phyloP scores from a whole-genome alignment of 805 yeast species.

The Yarrowia keelungensis region DNA sequence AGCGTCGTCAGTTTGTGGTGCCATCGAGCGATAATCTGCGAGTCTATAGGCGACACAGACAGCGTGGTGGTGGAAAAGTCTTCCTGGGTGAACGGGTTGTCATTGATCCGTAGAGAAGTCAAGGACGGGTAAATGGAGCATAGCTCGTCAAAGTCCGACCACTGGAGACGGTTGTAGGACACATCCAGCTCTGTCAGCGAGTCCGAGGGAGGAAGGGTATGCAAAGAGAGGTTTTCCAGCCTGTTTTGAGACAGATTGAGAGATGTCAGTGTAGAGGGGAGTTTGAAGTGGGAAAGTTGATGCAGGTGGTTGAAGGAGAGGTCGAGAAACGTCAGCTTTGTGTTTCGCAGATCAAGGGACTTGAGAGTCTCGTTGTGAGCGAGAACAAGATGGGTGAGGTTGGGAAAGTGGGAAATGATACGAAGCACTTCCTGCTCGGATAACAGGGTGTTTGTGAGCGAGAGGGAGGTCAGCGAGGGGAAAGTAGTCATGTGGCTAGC shows the following conservation, averaged over 20 bases:
- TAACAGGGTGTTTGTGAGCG: conserved; percentile 4
- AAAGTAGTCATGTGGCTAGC: too few relatives aligned
- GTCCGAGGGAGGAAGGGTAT: neutral
- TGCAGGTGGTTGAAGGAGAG: conserved; percentile 6
- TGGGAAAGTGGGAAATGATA: neutral
- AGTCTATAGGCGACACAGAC: conserved; percentile 22
- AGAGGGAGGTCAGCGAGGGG: conserved; percentile 7
- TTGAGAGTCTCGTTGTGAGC: neutral
- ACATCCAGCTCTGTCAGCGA: neutral
- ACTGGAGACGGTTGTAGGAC: conserved; percentile 10
- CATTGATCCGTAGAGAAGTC: conserved; percentile 6
- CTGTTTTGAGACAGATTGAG: conserved; percentile 10
- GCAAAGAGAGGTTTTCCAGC: neutral
- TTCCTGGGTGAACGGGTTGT: conserved; percentile 21
- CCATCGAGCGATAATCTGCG: conserved; percentile 26
- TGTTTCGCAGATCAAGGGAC: neutral
- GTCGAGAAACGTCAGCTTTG: neutral
- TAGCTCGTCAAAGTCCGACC: conserved; percentile 17
- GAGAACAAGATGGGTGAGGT: conserved; percentile 15
- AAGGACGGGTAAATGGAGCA: conserved; percentile 4
- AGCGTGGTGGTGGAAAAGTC: conserved; percentile 10
- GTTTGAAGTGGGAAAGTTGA: neutral
- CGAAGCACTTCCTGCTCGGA: neutral
- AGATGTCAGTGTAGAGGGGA: neutral
- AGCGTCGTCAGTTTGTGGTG: neutral